Base-by-base conservation (phyloP, 768 basidiomycete genomes). In the Leucosporidium yakuticum region DNA sequence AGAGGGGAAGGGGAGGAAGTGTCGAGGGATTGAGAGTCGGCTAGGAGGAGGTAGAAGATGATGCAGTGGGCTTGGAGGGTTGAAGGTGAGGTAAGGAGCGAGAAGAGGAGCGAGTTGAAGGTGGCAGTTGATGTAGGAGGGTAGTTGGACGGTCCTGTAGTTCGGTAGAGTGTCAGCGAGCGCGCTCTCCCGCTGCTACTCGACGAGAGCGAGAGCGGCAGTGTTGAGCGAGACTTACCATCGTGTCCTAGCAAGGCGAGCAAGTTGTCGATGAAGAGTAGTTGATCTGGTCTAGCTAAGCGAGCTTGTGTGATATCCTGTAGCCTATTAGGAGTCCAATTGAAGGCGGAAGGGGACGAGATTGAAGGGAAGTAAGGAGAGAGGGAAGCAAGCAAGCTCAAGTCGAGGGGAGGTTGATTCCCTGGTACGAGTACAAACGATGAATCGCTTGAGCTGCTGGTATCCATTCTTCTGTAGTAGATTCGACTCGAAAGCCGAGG, bases 11-110 rank as follows among this genome's bases (percentile, higher is more conserved):
- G 29, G 0, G 29, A 14, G 14, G 47, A 23, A 21, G 31, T 8
- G 19, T 29, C 20, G 29, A 23, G 0, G 21, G 17, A 14, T 50
- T 51, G 11, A 0, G 59, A 51, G 62, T 31, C 21, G 44, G 49
- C 23, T 31, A 73, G 71, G 25, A 60, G 49, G 71, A 73, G 63
- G 60, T 69, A 73, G 57, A 67, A 73, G 49, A 73, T 59, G 64
- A 64, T 58, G n/a, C 62, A 67, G 29, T 64, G 62, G 36, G 65
- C 59, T 58, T 36, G n/a, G 12, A 63, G 11, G 6, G 20, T 44
- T 7, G 27, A 20, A 12, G 44, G n/a, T 0, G 53, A 53, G 20
- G 36, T 14, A 1, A 63, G 50, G 36, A 68, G n/a, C 17, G 39
- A 2, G 58, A 47, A 25, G 27, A 68, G 19, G 50, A 63, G 50